A percentile compares a stretch with the other conserved stretches of the same genome.
Conservation (phyloP, 768 basidiomycete genomes). For the Xerocomellus intermedius region DNA sequence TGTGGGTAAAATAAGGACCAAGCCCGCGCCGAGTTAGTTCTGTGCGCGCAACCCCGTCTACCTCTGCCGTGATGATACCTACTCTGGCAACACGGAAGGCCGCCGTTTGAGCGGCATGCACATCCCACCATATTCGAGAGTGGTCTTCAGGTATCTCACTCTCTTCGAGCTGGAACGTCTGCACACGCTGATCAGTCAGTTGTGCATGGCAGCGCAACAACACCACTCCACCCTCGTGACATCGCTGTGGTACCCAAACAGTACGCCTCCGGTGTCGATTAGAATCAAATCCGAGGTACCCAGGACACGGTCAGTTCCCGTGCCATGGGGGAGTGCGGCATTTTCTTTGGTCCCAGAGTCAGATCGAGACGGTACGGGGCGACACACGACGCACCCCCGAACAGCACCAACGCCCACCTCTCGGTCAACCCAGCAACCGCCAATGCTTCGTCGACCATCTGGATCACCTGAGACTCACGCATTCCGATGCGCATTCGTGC, state of each 20-base stretch:
- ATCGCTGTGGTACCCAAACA: slow-evolving; percentile 77
- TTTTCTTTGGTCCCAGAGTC: slow-evolving; percentile 51
- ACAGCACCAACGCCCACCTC: slow-evolving; percentile 65
- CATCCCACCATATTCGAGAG: slow-evolving; percentile 59
- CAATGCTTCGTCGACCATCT: slow-evolving; percentile 58
- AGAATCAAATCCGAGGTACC: slow-evolving; percentile 60
- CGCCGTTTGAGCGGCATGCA: slow-evolving; percentile 59
- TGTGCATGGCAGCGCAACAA: neutral
- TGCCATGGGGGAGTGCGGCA: slow-evolving; percentile 83
- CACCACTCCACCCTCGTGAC: slow-evolving; percentile 62
- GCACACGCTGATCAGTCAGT: neutral
- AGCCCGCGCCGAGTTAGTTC: slow-evolving; percentile 45
- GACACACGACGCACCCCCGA: slow-evolving; percentile 58
- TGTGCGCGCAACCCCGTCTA: slow-evolving; percentile 62
- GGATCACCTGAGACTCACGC: slow-evolving; percentile 65
- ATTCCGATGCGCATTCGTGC: slow-evolving; percentile 66
- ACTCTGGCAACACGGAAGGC: slow-evolving; percentile 49
- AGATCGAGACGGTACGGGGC: neutral
- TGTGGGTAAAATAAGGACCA: slow-evolving; percentile 70
- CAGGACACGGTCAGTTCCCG: slow-evolving; percentile 65
- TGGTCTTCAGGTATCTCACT: slow-evolving; percentile 56
- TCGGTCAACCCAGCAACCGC: slow-evolving; percentile 54
- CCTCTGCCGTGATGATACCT: slow-evolving; percentile 48
- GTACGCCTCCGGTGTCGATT: slow-evolving; percentile 68
- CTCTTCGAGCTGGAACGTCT: slow-evolving; percentile 65